Conservation (phyloP, 257 asterid genomes). For the Coffea eugenioides region DNA sequence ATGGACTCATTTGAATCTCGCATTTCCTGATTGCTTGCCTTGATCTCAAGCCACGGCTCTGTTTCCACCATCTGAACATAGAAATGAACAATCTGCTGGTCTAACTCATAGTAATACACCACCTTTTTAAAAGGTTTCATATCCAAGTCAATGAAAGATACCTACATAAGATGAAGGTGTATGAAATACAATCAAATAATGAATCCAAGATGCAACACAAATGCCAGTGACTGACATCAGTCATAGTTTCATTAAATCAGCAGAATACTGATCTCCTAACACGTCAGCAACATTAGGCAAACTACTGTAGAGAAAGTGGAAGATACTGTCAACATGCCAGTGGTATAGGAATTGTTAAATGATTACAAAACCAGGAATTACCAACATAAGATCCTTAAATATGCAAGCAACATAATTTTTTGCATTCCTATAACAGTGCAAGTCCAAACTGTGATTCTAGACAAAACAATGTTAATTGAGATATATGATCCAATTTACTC, state of each 20-base stretch:
- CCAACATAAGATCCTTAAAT: neutral
- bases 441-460: neutral
- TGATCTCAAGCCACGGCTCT: slow-evolving; percentile 26
- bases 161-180: slow-evolving; percentile 38
- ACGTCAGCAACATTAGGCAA: no score
- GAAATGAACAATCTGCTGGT: slow-evolving; percentile 68
- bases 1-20: slow-evolving; percentile 16
- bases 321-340: neutral
- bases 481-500: neutral
- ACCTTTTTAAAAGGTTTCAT: slow-evolving; percentile 82
- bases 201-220: slow-evolving; percentile 8
- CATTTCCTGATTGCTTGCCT: slow-evolving; percentile 25
- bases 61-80: slow-evolving; percentile 51
- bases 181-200: slow-evolving; percentile 17
- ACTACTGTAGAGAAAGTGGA: neutral
- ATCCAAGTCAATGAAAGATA: slow-evolving; percentile 87
- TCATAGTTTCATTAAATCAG: neutral
- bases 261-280: neutral
- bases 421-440: neutral
- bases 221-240: neutral
- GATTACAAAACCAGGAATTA: neutral
- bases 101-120: slow-evolving; percentile 79
- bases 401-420: neutral
- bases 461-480: neutral
- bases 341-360: neutral